Evolutionary conservation across 345 rosid genomes (phyloP), one percentile per base, ranked within the genome.

Genomic region (Passiflora organensis): DNA sequence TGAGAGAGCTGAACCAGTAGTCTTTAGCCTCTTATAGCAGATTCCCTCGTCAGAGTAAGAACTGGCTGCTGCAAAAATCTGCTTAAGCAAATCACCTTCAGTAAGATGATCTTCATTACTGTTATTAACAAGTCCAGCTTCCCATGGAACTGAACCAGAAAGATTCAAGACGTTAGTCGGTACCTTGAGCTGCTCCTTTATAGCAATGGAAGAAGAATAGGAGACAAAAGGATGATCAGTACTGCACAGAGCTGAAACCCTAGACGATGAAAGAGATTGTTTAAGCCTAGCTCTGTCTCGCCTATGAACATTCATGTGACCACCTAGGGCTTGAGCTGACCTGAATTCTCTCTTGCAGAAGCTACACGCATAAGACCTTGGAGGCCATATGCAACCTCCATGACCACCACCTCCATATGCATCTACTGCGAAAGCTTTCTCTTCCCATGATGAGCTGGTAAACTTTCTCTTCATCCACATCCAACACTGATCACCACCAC

Each of bases 281-380:
- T 82, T 87, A 58, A 84, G 79, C 64, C 95, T 72, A 51, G 97
- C 94, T 73, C 93, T 80, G 65, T 87, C 97, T 65, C 95, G 84
- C 67, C 97, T 77, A 65, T 90, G 97, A 49, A 90, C 87, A 59
- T 89, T 89, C 96, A 89, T 89, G 67, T 89, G 96, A 51, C 96
- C 96, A 22, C 96, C 96, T 14, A 89, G 82, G 48, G 96, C 96
- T 80, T 82, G 97, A 59, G 95, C 95, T 51, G 93, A 86, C 68
- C 80, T 73, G 60, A 89, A 89, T 64, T 89, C 91, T 74, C 95
- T 74, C 54, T 80, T 77, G 54, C 96, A 89, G 37, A 86, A 86
- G 78, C 83, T 86, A 53, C 96, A 89, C 47, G 87, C 64, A 64
- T 89, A 86, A 62, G 85, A 86, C 78, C 95, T 87, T 16, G 97